Base-by-base conservation (phyloP, 2,329 filamentous ascomycete genomes). In the Fusarium sp. region DNA sequence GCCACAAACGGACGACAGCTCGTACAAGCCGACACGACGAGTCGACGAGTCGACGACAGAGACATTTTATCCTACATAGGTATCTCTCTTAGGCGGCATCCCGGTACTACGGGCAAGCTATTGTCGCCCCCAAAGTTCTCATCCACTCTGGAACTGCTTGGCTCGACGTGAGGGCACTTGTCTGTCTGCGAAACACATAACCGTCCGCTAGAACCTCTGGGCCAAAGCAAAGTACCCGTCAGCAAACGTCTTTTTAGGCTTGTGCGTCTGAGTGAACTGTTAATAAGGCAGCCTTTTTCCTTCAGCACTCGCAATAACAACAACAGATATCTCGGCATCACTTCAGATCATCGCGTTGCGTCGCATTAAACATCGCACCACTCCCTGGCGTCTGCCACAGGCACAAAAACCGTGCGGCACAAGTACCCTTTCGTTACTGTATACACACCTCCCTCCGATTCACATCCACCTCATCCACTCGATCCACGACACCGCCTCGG, bases 401-500 rank as follows among this genome's bases (percentile, higher is more conserved):
- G 61, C 43, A 54, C 52, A 65, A 62, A 33, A 59, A 57, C 61
- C 25, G 49, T 66, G 49, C 50, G 61, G 53, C 61, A 62, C 61
- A 54, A 49, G 57, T 61, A 50, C 39, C 49, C 41, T 49, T 29
- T 32, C 32, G 19, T 45, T 35, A 32, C 61, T 64, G 23, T 23
- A 35, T 53, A 47, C 66, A 57, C 66, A 33, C 67, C 57, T 61
- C 61, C 63, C 27, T 61, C 60, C 59, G 53, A 52, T 42, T 44
- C 66, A 53, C 62, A 55, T 58, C 38, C 61, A 60, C 60, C 49
- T 53, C 54, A 51, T 61, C 56, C 67, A 58, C 64, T 69, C 57
- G 66, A 69, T 69, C 66, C 66, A 68, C 64, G 66, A 69, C 65
- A 69, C 66, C 66, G 66, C 66, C 66, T 68, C 66, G 56, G 63